These are phyloP conservation scores for Nicotiana tabacum DNA, from an alignment of 257 asterid genomes.

Conservation along the genomic window DNA sequence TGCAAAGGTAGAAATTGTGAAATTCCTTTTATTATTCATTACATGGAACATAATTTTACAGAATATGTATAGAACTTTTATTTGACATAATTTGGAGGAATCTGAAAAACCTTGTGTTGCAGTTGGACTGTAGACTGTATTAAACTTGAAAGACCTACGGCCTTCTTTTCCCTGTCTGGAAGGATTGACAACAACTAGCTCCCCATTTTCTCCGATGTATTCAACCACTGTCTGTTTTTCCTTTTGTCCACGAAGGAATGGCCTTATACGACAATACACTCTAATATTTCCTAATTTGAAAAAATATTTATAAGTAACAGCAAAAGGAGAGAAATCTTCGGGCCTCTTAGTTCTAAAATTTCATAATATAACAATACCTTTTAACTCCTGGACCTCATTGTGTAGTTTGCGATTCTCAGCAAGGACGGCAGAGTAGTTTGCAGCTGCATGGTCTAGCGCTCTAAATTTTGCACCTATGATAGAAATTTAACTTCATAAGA, in stretches of 20 bases:
- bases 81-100: background rate
- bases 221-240: constrained; percentile 66
- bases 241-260: constrained; percentile 76
- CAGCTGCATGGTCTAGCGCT: constrained; percentile 53
- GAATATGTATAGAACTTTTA: background rate
- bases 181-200: constrained; percentile 64
- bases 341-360: background rate
- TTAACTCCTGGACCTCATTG: constrained; percentile 79
- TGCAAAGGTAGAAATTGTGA: constrained; percentile 23
- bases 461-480: constrained; percentile 44
- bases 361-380: constrained; percentile 44
- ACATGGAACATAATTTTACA: background rate
- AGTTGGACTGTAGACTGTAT: constrained; percentile 64
- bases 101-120: constrained; percentile 75
- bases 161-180: constrained; percentile 87
- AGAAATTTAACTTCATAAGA: background rate
- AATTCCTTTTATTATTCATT: background rate
- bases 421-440: constrained; percentile 47
- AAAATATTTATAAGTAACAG: background rate
- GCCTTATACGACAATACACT: constrained; percentile 92
- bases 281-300: constrained; percentile 70
- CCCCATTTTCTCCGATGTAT: constrained; percentile 81
- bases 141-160: constrained; percentile 78
- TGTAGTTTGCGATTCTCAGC: constrained; percentile 71
- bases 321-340: background rate